phyloP scores from a whole-genome alignment of 176 grass and related monocot genomes.

The Miscanthus lutarioriparius region DNA sequence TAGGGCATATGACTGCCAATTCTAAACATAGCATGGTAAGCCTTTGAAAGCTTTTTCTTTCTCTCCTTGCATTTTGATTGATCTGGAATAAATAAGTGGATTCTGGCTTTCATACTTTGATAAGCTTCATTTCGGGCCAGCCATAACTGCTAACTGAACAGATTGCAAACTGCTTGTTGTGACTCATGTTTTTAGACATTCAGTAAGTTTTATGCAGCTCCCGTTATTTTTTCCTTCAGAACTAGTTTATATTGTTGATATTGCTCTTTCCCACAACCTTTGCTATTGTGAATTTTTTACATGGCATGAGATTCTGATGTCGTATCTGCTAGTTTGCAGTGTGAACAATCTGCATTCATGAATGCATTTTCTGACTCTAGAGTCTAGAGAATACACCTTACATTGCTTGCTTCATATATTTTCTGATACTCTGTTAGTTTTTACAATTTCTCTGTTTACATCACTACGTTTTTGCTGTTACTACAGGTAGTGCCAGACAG shows the following conservation, averaged over 20 bases:
- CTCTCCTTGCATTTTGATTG: neutral
- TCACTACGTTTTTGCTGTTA: neutral
- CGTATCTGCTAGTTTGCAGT: neutral
- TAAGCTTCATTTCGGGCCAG: neutral
- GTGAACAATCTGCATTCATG: neutral
- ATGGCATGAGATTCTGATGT: neutral
- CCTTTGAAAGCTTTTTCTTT: neutral
- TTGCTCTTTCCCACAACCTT: neutral
- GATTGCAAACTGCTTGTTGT: neutral
- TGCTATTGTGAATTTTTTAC: neutral
- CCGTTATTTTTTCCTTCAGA: neutral
- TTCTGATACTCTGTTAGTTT: neutral
- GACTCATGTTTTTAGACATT: neutral
- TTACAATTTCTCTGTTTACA: neutral
- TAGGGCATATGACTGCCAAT: conserved; percentile 22
- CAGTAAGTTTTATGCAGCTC: conserved; percentile 2
- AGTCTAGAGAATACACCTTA: neutral
- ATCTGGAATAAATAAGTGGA: neutral
- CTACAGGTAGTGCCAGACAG: conserved; percentile 47
- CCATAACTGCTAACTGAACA: conserved; percentile 1
- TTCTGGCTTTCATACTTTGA: neutral
- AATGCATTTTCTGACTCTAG: neutral
- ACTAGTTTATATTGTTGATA: neutral
- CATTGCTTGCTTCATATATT: neutral
- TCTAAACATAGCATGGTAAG: conserved; percentile 38